phyloP scores from a whole-genome alignment of 257 asterid species.

The Datura wrightii region DNA sequence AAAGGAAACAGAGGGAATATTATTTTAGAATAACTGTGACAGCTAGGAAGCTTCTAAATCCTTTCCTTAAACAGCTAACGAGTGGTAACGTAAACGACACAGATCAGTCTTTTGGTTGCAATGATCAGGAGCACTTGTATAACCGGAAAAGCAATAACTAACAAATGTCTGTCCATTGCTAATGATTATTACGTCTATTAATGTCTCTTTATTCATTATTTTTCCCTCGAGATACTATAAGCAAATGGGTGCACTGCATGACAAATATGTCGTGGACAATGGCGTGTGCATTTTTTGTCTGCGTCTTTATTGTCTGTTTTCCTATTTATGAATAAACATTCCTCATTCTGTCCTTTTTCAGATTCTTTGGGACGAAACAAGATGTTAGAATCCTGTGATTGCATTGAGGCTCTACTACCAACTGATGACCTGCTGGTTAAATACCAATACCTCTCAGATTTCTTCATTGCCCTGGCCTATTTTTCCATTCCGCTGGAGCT shows the following conservation, averaged over 20 bases:
- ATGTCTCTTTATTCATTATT: slow-evolving; percentile 19
- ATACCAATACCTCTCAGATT: slow-evolving; percentile 72
- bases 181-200: not conserved
- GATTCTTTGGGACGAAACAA: slow-evolving; percentile 35
- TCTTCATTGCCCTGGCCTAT: slow-evolving; percentile 72
- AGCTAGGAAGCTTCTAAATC: not conserved
- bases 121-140: not conserved
- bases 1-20: not conserved
- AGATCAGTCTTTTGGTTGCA: slow-evolving; percentile 17
- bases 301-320: not conserved
- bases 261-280: not conserved
- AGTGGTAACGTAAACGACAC: not conserved
- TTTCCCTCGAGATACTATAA: not conserved
- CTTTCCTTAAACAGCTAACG: not conserved
- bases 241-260: slow-evolving; percentile 8
- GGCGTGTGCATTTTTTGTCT: not conserved
- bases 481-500: slow-evolving; percentile 80
- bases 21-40: slow-evolving; percentile 20
- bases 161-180: not conserved
- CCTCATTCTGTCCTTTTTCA: slow-evolving; percentile 34
- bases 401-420: slow-evolving; percentile 71
- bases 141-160: not conserved
- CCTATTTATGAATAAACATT: not conserved
- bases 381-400: slow-evolving; percentile 64
- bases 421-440: slow-evolving; percentile 66